phyloP scores from a whole-genome alignment of 164 flowering plant species.

The Sedum album region DNA sequence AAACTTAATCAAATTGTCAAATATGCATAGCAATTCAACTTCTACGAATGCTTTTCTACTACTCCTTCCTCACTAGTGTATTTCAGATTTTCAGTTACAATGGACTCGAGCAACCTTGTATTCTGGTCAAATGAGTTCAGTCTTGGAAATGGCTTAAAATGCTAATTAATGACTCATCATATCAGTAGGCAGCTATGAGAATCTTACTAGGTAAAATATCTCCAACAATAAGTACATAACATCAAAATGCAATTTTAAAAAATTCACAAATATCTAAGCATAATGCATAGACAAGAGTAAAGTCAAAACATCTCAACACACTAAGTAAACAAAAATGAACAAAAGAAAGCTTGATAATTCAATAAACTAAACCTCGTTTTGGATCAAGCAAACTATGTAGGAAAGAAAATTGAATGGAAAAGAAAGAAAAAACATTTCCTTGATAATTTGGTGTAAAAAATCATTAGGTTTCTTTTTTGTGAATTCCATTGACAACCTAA shows the following conservation, averaged over 20 bases:
- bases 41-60: neutral
- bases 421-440: too few species aligned
- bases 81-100: neutral
- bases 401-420: neutral
- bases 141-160: neutral
- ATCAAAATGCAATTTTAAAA: neutral
- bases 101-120: too few species aligned
- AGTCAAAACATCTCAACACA: neutral
- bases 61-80: neutral
- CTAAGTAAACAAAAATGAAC: neutral
- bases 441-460: too few species aligned
- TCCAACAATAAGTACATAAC: neutral
- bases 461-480: too few species aligned
- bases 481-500: too few species aligned
- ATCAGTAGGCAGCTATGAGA: neutral
- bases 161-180: neutral
- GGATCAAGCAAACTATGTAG: neutral
- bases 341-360: neutral
- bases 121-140: neutral
- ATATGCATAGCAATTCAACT: neutral
- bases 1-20: neutral
- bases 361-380: neutral
- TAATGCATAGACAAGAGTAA: neutral
- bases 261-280: neutral
- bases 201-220: neutral